Evolutionary conservation across 192 early-diverging fungal genomes (phyloP).

Genomic region (Lobosporangium transversale): DNA sequence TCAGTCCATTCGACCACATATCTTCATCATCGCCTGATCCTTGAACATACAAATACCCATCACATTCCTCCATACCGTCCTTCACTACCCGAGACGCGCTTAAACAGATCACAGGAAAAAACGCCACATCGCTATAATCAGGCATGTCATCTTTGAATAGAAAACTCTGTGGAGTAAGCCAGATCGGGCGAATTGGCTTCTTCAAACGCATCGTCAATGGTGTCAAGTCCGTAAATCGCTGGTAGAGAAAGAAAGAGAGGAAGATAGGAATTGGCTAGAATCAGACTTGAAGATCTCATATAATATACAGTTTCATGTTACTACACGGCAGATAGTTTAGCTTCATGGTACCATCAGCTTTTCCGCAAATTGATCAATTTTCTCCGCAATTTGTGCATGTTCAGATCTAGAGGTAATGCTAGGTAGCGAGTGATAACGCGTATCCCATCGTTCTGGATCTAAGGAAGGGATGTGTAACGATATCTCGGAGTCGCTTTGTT

Average conservation of each 20-base stretch:
- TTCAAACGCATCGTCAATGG: constrained; percentile 36
- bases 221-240: constrained; percentile 57
- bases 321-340: no score
- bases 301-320: not conserved
- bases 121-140: constrained; percentile 60
- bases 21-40: constrained; percentile 93
- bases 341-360: constrained; percentile 62
- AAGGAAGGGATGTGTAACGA: constrained; percentile 13
- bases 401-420: constrained; percentile 75
- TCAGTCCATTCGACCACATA: constrained; percentile 72
- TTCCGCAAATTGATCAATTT: constrained; percentile 67
- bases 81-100: constrained; percentile 74
- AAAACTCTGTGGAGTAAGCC: constrained; percentile 76
- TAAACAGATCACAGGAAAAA: constrained; percentile 82
- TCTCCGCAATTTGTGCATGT: constrained; percentile 68
- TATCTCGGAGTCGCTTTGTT: not conserved
- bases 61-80: constrained; percentile 55
- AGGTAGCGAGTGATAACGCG: constrained; percentile 69
- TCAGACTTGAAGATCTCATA: no score
- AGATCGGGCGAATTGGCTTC: constrained; percentile 85
- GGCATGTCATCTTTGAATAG: constrained; percentile 53
- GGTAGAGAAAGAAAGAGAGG: not conserved
- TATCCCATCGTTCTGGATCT: constrained; percentile 60
- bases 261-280: no score
- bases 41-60: constrained; percentile 84